Evolutionary conservation across 495 filamentous ascomycete genomes (phyloP), one percentile per base, ranked within the genome.

Genomic region (Aspergillus hancockii): DNA sequence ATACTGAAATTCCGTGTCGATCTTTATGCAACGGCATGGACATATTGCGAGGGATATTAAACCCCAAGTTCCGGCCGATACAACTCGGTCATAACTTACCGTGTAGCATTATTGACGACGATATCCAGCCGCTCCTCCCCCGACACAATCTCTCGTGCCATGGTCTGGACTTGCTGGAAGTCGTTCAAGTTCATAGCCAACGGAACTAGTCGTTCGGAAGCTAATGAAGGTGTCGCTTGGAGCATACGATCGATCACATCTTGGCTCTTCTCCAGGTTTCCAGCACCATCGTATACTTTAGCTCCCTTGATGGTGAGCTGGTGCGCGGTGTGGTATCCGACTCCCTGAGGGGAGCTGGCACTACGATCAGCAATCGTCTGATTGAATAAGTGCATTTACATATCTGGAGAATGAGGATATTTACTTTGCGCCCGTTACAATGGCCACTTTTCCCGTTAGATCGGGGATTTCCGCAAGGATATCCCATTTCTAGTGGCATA

Each of bases 401-500:
- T 23, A 16, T 51, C 9, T 14, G 49, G 8, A 7, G 16, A n/a
- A 8, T 14, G 49, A 8, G n/a, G n/a, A n/a, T n/a, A n/a, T 16
- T 5, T 51, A 51, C 49, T 51, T 51, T 23, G 49, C 49, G 23
- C 49, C 49, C 23, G 49, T 51, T n/a, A 51, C 22, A 25, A 51
- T 51, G 23, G 49, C 49, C 10, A 51, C 49, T 30, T 30, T 23
- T 1, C 49, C 49, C 16, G 49, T 51, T n/a, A 51, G 23, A 18
- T n/a, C 23, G 30, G 49, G 49, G 21, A 51, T 51, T 30, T 51
- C 49, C 49, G 49, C 49, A 23, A 51, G 5, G 23, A 51, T 51
- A 22, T 51, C 49, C 49, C 49, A 31, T 51, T 51, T 30, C 49
- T 51, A 12, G 49, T 36, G 34, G 9, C 12, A 3, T 36, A 36